phyloP scores from a whole-genome alignment of 305 asterid species.

The Ruellia speciosa region DNA sequence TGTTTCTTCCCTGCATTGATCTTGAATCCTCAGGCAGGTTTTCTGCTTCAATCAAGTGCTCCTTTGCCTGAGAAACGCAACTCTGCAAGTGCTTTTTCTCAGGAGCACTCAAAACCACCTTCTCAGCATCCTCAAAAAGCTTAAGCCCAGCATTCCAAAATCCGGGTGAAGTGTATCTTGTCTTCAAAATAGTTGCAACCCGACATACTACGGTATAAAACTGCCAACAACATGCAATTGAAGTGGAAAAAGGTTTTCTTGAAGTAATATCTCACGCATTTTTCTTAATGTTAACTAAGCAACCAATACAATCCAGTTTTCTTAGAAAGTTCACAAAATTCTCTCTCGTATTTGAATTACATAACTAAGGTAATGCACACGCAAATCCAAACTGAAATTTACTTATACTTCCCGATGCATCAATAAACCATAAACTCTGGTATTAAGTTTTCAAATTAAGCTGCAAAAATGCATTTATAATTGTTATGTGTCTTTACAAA shows the following conservation, averaged over 20 bases:
- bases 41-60: constrained; percentile 49
- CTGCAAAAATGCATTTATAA: background rate
- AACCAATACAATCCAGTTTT: too few relatives aligned
- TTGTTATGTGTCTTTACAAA: background rate
- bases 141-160: constrained; percentile 81
- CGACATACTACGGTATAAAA: constrained; percentile 66
- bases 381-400: background rate
- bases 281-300: background rate
- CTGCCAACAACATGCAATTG: constrained; percentile 35
- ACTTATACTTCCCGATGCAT: background rate
- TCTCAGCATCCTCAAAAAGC: constrained; percentile 67
- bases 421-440: background rate
- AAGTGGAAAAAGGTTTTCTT: background rate
- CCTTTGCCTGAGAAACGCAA: constrained; percentile 58
- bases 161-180: constrained; percentile 85
- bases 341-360: too few relatives aligned
- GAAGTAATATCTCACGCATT: background rate
- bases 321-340: too few relatives aligned
- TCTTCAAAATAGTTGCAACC: constrained; percentile 76
- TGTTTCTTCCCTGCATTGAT: constrained; percentile 32
- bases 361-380: background rate
- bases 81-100: constrained; percentile 57
- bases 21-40: constrained; percentile 38
- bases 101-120: constrained; percentile 37
- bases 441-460: background rate